A percentile compares a stretch with the other conserved stretches of the same genome.
Evolutionary conservation across 352 stramenopile species (phyloP).

Genomic region (Globisporangium iwayamae): DNA sequence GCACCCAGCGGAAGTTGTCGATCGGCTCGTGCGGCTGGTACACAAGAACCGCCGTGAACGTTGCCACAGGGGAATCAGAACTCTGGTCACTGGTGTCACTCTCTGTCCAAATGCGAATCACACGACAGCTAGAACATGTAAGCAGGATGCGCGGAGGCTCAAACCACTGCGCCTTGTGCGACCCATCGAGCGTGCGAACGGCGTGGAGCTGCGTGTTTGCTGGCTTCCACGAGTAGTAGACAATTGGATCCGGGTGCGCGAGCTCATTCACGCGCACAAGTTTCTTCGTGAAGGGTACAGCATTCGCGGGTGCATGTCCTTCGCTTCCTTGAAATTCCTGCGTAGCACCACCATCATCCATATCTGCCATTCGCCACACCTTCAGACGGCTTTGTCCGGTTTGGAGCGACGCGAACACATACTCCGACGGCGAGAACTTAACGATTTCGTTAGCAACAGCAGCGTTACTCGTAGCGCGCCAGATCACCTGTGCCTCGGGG

Average conservation of each 20-base stretch:
- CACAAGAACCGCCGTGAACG: slow-evolving; percentile 35
- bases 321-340: background rate
- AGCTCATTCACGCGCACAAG: slow-evolving; percentile 40
- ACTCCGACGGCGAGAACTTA: slow-evolving; percentile 73
- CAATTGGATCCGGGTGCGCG: slow-evolving; percentile 55
- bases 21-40: slow-evolving; percentile 57
- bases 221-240: slow-evolving; percentile 82
- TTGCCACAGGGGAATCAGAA: background rate
- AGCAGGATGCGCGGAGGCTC: slow-evolving; percentile 65
- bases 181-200: slow-evolving; percentile 49
- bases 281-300: background rate
- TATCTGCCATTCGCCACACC: slow-evolving; percentile 54
- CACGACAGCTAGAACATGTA: slow-evolving; percentile 54
- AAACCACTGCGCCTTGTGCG: slow-evolving; percentile 64
- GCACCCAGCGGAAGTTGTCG: slow-evolving; percentile 70
- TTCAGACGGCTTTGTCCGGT: slow-evolving; percentile 31
- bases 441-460: slow-evolving; percentile 38
- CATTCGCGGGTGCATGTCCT: background rate
- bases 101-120: slow-evolving; percentile 71
- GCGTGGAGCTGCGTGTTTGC: slow-evolving; percentile 55
- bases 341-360: background rate
- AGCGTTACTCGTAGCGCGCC: slow-evolving; percentile 18
- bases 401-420: slow-evolving; percentile 56
- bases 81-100: background rate
- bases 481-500: slow-evolving; percentile 29